These are phyloP conservation scores for Pichia sp. DNA, from an alignment of 1,139 yeast genomes.

Conservation along the genomic window DNA sequence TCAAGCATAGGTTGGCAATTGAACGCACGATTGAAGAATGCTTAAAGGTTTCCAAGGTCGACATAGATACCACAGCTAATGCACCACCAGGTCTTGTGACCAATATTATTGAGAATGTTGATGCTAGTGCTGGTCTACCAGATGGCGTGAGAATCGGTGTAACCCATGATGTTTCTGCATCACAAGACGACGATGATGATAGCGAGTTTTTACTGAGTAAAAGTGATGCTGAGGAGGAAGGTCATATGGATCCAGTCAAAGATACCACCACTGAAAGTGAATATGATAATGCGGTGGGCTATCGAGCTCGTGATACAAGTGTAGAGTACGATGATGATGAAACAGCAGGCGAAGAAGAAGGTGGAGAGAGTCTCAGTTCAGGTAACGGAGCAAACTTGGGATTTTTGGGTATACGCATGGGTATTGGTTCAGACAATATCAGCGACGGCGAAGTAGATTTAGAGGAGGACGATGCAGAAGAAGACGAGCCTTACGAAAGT, in stretches of 20 bases:
- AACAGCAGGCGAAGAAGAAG: conserved; percentile 14
- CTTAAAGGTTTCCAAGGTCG: conserved; percentile 10
- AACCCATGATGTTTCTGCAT: not conserved
- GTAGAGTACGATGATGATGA: not conserved
- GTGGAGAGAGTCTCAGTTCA: conserved; percentile 3
- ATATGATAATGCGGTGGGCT: not conserved
- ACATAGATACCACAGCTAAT: conserved; percentile 9
- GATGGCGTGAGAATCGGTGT: not conserved
- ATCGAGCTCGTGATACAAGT: too few relatives aligned
- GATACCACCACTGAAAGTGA: not conserved
- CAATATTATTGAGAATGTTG: conserved; percentile 4
- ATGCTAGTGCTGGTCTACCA: not conserved
- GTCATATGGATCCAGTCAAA: not conserved
- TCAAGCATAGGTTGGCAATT: conserved; percentile 53
- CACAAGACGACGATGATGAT: not conserved
- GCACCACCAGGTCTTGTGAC: conserved; percentile 11
- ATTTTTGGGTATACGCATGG: conserved; percentile 16
- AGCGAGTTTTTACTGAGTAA: not conserved
- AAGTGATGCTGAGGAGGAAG: not conserved
- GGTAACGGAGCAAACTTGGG: conserved; percentile 10
- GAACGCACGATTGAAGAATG: conserved; percentile 61
- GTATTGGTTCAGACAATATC: conserved; percentile 1
- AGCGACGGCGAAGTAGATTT: conserved; percentile 6
- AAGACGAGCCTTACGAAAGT: conserved; percentile 6
- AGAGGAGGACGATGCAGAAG: too few relatives aligned